These are phyloP conservation scores for Teunomyces atbi DNA, from an alignment of 805 yeast genomes.

Conservation along the genomic window DNA sequence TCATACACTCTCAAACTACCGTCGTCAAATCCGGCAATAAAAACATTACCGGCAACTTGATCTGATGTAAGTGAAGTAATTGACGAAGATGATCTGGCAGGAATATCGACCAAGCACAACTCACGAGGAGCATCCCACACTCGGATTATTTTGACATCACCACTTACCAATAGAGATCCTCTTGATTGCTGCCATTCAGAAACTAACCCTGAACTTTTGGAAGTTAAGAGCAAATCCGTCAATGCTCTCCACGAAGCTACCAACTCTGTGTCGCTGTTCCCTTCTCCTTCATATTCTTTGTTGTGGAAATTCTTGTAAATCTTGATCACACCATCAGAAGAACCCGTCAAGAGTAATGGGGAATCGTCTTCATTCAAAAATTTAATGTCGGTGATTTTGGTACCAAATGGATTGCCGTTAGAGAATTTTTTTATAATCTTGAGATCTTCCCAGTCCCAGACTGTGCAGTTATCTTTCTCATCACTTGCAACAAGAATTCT, in stretches of 20 bases:
- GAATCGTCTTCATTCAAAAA: conserved; percentile 89
- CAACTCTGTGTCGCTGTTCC: conserved; percentile 45
- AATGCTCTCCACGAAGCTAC: conserved; percentile 92
- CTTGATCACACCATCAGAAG: conserved; percentile 92
- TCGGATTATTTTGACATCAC: conserved; percentile 88
- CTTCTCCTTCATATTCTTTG: conserved; percentile 11
- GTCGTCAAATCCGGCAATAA: conserved; percentile 91
- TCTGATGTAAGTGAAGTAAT: conserved; percentile 89
- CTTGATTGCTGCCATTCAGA: conserved; percentile 97
- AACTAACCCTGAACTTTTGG: conserved; percentile 77
- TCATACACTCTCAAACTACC: conserved; percentile 89
- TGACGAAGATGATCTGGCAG: conserved; percentile 87
- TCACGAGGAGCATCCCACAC: conserved; percentile 98
- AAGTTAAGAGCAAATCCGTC: conserved; percentile 77
- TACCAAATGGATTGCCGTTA: conserved; percentile 83
- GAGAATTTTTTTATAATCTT: conserved; percentile 66
- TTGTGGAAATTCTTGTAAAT: conserved; percentile 76
- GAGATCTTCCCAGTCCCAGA: conserved; percentile 82
- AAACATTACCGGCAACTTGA: conserved; percentile 88
- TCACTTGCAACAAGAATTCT: conserved; percentile 76
- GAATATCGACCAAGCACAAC: conserved; percentile 78
- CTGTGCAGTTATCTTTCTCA: conserved; percentile 76
- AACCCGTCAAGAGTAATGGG: conserved; percentile 81
- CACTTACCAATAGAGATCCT: conserved; percentile 87
- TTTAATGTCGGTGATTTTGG: conserved; percentile 82